Evolutionary conservation across 495 filamentous ascomycete species (phyloP).

Genomic region (Trichoderma virens): DNA sequence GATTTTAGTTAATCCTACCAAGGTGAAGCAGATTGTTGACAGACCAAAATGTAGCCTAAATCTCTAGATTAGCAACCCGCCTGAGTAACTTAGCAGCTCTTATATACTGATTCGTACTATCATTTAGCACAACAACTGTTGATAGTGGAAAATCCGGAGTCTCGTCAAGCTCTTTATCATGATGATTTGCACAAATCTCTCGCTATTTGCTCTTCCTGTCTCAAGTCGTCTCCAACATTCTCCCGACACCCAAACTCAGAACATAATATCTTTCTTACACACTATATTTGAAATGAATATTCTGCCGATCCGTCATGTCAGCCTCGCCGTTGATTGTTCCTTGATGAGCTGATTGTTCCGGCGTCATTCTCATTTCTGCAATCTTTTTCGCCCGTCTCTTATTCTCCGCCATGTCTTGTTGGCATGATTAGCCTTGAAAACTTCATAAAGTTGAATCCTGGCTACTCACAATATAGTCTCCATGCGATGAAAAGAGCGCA

Average conservation of each 20-base stretch:
- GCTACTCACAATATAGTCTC: background rate
- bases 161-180: background rate
- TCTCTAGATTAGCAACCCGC: background rate
- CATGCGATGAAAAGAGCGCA: background rate
- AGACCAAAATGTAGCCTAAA: background rate
- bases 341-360: background rate
- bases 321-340: background rate
- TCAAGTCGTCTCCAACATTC: background rate
- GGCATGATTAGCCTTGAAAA: background rate
- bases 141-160: background rate
- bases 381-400: background rate
- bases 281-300: slow-evolving; percentile 7
- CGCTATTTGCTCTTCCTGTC: background rate
- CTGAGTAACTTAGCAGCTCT: background rate
- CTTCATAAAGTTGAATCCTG: background rate
- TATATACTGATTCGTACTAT: background rate
- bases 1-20: background rate
- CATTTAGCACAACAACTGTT: too few species aligned
- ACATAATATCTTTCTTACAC: background rate
- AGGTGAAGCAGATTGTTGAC: background rate
- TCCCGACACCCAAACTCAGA: background rate
- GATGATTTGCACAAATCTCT: background rate
- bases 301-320: slow-evolving; percentile 10
- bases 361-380: background rate
- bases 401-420: background rate